Percentiles rank a stretch among this genome's conserved stretches.
phyloP scores from a whole-genome alignment of 768 basidiomycete genomes.

The Termitomyces sp. region DNA sequence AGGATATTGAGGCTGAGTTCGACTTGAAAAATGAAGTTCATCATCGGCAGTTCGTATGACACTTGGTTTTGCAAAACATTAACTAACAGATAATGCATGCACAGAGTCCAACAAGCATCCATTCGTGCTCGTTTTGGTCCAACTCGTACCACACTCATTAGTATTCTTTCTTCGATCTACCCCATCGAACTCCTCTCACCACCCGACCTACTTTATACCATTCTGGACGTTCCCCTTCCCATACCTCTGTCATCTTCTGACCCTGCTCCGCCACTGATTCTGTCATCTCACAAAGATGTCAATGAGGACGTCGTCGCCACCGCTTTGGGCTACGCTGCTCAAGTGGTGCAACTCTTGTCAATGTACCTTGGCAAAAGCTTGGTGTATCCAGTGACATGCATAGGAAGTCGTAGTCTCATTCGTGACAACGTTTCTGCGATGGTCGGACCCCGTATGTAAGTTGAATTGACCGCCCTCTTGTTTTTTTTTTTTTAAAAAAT shows the following conservation, averaged over 20 bases:
- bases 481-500: no score
- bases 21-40: slow-evolving; percentile 27
- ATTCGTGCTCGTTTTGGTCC: slow-evolving; percentile 47
- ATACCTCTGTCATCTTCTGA: slow-evolving; percentile 72
- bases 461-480: slow-evolving; percentile 8
- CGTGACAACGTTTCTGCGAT: slow-evolving; percentile 91
- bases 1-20: slow-evolving; percentile 20
- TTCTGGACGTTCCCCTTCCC: slow-evolving; percentile 85
- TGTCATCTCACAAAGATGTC: slow-evolving; percentile 61
- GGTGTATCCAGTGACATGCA: slow-evolving; percentile 85
- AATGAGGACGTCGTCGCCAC: slow-evolving; percentile 87
- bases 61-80: not conserved
- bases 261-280: slow-evolving; percentile 75
- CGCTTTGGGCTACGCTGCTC: slow-evolving; percentile 86
- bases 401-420: slow-evolving; percentile 88
- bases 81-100: slow-evolving; percentile 11
- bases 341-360: slow-evolving; percentile 79
- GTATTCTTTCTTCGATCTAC: slow-evolving; percentile 71
- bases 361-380: slow-evolving; percentile 71
- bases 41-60: slow-evolving; percentile 29
- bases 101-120: slow-evolving; percentile 40
- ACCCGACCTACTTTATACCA: slow-evolving; percentile 84
- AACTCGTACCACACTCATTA: slow-evolving; percentile 60
- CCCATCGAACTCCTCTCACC: slow-evolving; percentile 86
- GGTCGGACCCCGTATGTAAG: slow-evolving; percentile 92